phyloP scores from a whole-genome alignment of 306 rosid species.

The Acacia crassicarpa region DNA sequence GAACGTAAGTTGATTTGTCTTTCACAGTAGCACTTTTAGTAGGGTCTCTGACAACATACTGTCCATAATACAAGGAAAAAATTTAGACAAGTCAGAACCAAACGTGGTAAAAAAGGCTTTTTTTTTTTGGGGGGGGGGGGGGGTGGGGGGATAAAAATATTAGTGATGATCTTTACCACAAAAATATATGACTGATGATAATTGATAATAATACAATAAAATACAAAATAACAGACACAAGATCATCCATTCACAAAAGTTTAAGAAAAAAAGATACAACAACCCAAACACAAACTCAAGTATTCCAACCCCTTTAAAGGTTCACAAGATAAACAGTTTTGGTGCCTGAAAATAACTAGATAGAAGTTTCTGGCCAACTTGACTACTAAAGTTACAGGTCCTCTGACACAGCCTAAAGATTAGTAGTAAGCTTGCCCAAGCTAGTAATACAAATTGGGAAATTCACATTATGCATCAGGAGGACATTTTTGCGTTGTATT shows the following conservation, averaged over 20 bases:
- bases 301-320: no score
- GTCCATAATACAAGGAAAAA: conserved; percentile 40
- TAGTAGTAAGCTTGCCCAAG: background rate
- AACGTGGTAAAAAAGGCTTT: background rate
- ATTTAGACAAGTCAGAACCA: conserved; percentile 13
- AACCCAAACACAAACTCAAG: background rate
- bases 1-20: conserved; percentile 51
- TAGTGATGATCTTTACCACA: background rate
- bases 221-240: background rate
- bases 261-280: background rate
- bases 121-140: no score
- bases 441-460: background rate
- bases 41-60: conserved; percentile 69
- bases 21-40: conserved; percentile 40
- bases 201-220: background rate
- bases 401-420: background rate
- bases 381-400: background rate
- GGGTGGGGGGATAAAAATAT: background rate
- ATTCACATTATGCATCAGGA: background rate
- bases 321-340: no score
- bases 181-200: background rate
- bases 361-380: no score
- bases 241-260: background rate
- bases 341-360: no score
- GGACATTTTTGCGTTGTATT: background rate